Evolutionary conservation across 768 basidiomycete species (phyloP).

Genomic region (Panaeolus papilionaceus): DNA sequence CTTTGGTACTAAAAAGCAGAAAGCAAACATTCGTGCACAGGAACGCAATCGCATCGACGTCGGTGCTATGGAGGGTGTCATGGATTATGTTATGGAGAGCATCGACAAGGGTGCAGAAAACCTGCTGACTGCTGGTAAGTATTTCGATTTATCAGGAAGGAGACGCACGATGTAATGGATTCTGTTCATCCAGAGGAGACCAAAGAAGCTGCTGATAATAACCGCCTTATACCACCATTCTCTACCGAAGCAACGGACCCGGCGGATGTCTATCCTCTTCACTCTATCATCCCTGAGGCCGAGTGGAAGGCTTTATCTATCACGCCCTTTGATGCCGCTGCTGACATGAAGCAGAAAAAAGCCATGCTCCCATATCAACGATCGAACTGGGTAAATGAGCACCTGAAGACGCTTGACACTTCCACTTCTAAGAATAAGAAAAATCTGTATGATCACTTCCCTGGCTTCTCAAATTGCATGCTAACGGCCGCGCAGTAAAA

Average conservation of each 20-base stretch:
- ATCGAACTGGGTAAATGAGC: slow-evolving; percentile 76
- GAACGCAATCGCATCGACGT: slow-evolving; percentile 93
- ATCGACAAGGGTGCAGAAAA: slow-evolving; percentile 77
- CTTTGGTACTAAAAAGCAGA: slow-evolving; percentile 96
- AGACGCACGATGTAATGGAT: slow-evolving; percentile 13
- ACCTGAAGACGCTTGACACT: slow-evolving; percentile 51
- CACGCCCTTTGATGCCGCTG: slow-evolving; percentile 58
- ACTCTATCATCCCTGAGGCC: slow-evolving; percentile 77
- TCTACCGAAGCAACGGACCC: slow-evolving; percentile 70
- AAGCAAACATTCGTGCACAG: slow-evolving; percentile 80
- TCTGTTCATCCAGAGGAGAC: slow-evolving; percentile 59
- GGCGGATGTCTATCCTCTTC: slow-evolving; percentile 75
- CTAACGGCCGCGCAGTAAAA: slow-evolving; percentile 56
- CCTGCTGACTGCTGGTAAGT: slow-evolving; percentile 73
- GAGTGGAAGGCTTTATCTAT: slow-evolving; percentile 80
- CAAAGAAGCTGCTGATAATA: slow-evolving; percentile 64
- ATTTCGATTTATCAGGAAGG: not conserved
- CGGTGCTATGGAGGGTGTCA: slow-evolving; percentile 84
- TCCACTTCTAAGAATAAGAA: slow-evolving; percentile 62
- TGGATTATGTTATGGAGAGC: slow-evolving; percentile 79
- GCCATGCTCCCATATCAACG: slow-evolving; percentile 65
- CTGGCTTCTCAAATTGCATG: not conserved
- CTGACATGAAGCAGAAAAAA: slow-evolving; percentile 51
- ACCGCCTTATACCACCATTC: slow-evolving; percentile 79
- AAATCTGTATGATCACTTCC: slow-evolving; percentile 55